Base-by-base conservation (phyloP, 208 protist species). In the Trypanosoma boissoni region DNA sequence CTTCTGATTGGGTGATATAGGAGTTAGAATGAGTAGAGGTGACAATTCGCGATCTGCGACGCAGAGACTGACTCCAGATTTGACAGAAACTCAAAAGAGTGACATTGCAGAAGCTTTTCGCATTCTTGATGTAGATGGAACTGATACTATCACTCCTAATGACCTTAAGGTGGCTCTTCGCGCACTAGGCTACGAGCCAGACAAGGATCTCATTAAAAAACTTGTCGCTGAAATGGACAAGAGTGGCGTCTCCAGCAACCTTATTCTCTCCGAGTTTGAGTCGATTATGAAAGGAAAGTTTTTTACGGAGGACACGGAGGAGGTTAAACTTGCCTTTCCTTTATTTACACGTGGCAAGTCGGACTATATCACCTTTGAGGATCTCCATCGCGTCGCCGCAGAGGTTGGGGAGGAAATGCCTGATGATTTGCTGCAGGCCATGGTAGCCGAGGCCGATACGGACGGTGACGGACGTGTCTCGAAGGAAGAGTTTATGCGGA, bases 101-200 rank as follows among this genome's bases (percentile, higher is more conserved):
- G 92, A 97, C 72, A 95, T 98, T 31, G 76, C 80, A 10, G 95
- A 98, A 68, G 97, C 96, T 4, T 99, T 99, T 52, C 87, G 96
- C 44, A 81, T 98, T 14, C 89, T 99, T 12, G 97, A 99, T 71
- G 88, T 90, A 39, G 93, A 98, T 18, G 87, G 91, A n/a, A 81
- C 75, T 2, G 95, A 95, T 53, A 88, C 74, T 21, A 98, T 98
- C 65, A 94, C 93, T 2, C 91, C 88, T 2, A 91, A 92, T 23
- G 88, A 97, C 46, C 68, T 98, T 29, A 98, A 97, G 64, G 94
- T 98, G 18, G 90, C 92, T 1, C 76, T 98, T 57, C 88, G 94
- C 1, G 94, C 94, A 0, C 76, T 98, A 6, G 96, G 96, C 42
- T 98, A 98, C 65, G 96, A 98, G 53, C 92, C 92, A 12, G 83